Conservation (phyloP, 805 yeast species). For the Kluyveromyces nonfermentans region DNA sequence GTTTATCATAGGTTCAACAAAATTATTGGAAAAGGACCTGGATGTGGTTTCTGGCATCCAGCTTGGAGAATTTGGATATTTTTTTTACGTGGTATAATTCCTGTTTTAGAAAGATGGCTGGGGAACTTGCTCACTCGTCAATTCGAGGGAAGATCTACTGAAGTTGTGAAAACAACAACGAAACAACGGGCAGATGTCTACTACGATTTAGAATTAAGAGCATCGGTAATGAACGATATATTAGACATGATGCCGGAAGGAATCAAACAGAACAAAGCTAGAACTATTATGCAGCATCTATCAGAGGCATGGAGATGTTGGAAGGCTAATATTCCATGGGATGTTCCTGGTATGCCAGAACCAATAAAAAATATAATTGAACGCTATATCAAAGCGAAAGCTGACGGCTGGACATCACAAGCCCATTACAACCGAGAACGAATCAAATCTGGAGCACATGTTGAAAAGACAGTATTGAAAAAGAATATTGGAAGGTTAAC, state of each 20-base stretch:
- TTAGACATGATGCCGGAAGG: constrained; percentile 97
- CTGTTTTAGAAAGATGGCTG: constrained; percentile 88
- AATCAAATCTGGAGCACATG: constrained; percentile 79
- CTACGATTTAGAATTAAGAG: constrained; percentile 85
- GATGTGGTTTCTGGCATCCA: constrained; percentile 99
- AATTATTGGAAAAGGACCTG: constrained; percentile 94
- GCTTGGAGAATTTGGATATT: constrained; percentile 96
- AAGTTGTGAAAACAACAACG: constrained; percentile 86
- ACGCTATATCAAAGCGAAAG: constrained; percentile 86
- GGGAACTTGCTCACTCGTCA: constrained; percentile 87
- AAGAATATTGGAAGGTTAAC: constrained; percentile 90
- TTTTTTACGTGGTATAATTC: constrained; percentile 84
- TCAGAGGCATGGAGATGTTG: constrained; percentile 99
- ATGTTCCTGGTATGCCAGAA: constrained; percentile 90
- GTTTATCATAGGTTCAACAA: constrained; percentile 77
- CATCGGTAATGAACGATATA: constrained; percentile 91
- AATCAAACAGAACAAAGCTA: constrained; percentile 74
- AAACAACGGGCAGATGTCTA: constrained; percentile 94
- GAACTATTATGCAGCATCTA: constrained; percentile 81
- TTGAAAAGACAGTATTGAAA: constrained; percentile 88
- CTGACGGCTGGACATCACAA: constrained; percentile 92
- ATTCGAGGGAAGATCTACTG: constrained; percentile 92
- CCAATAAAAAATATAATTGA: constrained; percentile 82
- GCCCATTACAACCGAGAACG: constrained; percentile 90
- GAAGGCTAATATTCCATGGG: constrained; percentile 98